These are phyloP conservation scores for Penicillium fimorum DNA, from an alignment of 495 filamentous ascomycete genomes.

Conservation along the genomic window DNA sequence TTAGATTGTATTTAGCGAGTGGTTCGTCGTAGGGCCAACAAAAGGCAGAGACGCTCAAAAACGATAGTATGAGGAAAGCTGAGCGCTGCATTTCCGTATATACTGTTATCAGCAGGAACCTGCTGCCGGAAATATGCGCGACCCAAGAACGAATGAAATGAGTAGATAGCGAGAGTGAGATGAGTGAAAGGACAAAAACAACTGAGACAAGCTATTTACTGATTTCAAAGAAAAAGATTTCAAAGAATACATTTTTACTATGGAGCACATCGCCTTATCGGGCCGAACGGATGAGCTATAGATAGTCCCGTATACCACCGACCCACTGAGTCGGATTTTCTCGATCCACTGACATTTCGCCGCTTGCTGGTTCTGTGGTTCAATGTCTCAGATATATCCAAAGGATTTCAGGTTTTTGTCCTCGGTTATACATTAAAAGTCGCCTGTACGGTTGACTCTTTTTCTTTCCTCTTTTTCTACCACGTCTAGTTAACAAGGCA, in stretches of 20 bases:
- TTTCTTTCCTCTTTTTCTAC: neutral
- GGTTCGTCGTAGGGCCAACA: constrained; percentile 20
- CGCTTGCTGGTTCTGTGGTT: constrained; percentile 3
- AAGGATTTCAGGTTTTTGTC: neutral
- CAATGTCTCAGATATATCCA: constrained; percentile 12
- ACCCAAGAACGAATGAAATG: constrained; percentile 9
- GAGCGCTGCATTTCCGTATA: constrained; percentile 16
- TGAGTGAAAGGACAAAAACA: constrained; percentile 6
- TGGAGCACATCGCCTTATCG: constrained; percentile 12
- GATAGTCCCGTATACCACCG: neutral
- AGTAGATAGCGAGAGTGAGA: constrained; percentile 7
- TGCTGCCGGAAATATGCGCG: constrained; percentile 5
- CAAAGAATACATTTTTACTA: constrained; percentile 8
- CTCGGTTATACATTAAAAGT: neutral
- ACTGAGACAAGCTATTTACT: neutral
- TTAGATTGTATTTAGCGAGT: constrained; percentile 36
- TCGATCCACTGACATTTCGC: constrained; percentile 3
- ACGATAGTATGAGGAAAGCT: constrained; percentile 15
- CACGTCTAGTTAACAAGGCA: too few relatives aligned
- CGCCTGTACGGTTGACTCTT: neutral
- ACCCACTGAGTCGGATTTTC: constrained; percentile 6
- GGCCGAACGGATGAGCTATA: constrained; percentile 9
- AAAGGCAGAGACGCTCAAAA: constrained; percentile 16
- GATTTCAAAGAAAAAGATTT: constrained; percentile 1
- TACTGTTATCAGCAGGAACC: constrained; percentile 8